A percentile compares a stretch with the other conserved stretches of the same genome.
Evolutionary conservation across 2,329 filamentous ascomycete genomes (phyloP).

Genomic region (Colletotrichum gloeosporioides): DNA sequence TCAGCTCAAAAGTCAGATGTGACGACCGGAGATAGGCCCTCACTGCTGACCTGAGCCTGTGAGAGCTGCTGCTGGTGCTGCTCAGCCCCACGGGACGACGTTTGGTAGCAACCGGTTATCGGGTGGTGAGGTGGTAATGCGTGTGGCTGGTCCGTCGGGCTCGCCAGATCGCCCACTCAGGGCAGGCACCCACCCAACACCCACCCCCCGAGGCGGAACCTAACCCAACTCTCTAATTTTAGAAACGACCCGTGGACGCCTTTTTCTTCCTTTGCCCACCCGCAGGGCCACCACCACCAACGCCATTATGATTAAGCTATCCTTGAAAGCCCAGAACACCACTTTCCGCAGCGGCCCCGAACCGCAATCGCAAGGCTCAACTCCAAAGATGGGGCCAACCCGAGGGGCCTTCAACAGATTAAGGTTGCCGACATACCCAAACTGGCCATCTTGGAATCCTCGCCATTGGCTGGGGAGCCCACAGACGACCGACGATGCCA

Average conservation of each 20-base stretch:
- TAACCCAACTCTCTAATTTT: constrained; percentile 11
- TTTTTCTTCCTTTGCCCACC: not conserved
- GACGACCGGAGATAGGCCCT: not conserved
- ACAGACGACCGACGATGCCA: not conserved
- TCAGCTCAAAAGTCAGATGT: not conserved
- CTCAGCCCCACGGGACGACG: not conserved
- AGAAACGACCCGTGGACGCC: not conserved
- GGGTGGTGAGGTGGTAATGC: constrained; percentile 7
- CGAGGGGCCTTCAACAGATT: not conserved
- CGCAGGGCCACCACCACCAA: not conserved
- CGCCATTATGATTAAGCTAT: not conserved
- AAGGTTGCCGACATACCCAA: not conserved
- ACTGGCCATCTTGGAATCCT: not conserved
- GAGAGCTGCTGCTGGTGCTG: not conserved
- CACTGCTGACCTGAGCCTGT: not conserved
- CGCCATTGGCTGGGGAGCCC: not conserved
- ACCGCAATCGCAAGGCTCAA: not conserved
- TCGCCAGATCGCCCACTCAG: constrained; percentile 15
- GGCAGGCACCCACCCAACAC: not conserved
- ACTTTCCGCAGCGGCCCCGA: not conserved
- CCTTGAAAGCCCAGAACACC: not conserved
- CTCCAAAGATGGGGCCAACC: not conserved
- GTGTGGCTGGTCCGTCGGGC: constrained; percentile 10
- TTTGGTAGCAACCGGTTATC: constrained; percentile 5
- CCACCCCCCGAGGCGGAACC: not conserved